Base-by-base conservation (phyloP, 1,284 basidiomycete genomes). In the Irpex sp. region DNA sequence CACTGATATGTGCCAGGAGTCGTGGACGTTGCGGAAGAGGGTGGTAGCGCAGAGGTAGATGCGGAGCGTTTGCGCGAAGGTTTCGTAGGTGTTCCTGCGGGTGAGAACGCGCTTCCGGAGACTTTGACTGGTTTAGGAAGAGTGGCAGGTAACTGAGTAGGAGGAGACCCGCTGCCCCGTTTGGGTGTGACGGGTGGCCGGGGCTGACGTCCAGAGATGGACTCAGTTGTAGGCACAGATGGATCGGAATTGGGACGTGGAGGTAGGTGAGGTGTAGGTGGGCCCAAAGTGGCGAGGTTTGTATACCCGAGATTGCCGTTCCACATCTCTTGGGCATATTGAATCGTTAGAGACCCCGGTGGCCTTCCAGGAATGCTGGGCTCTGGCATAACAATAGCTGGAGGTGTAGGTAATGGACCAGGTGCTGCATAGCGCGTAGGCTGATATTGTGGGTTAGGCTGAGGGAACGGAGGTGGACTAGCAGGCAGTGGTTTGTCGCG, bases 331-430 rank as follows among this genome's bases (percentile, higher is more conserved):
- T 85, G 74, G 5, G 89, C 88, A 68, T 84, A 78, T 63, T 84
- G 81, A 87, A 88, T 85, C 4, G 88, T 88, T 66, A 80, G 72
- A 6, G 87, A 89, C 31, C 67, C 56, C 31, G 66, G 64, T 6
- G 35, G 31, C 75, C 75, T 56, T 68, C 70, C 69, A 60, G 9
- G 66, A 58, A 26, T 68, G 65, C 19, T 66, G 26, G 64, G 64
- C 61, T 36, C 59, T 21, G 58, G 62, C 13, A 62, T 61, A 37
- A 56, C 26, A 21, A 64, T 62, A 13, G 57, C 26, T 5, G 68
- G 65, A 17, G 68, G 65, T 11, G 58, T 46, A 33, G 65, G 65
- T 21, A 64, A 39, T 13, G 63, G 62, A 15, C 54, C 59, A 9
- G 59, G 55, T 3, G 50, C 54, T 1, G 55, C 8, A 51, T 39